These are phyloP conservation scores for Sutorius australiensis DNA, from an alignment of 768 basidiomycete genomes.

Conservation along the genomic window DNA sequence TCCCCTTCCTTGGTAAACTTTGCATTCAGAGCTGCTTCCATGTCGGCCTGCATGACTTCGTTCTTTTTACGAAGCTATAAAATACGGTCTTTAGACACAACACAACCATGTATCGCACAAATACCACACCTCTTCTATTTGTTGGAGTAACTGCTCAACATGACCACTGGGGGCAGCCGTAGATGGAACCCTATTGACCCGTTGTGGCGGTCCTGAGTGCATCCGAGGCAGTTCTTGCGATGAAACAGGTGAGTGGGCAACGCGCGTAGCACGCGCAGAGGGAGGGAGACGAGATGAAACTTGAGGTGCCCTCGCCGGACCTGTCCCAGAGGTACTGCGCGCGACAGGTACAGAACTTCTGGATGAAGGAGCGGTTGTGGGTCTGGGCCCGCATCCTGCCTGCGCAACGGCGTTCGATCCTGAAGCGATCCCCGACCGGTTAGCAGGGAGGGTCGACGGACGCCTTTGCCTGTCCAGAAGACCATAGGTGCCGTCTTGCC, in stretches of 20 bases:
- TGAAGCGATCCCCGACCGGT: slow-evolving; percentile 10
- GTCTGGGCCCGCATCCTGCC: slow-evolving; percentile 7
- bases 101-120: slow-evolving; percentile 2
- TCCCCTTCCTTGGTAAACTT: slow-evolving; percentile 67
- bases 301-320: slow-evolving; percentile 5
- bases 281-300: slow-evolving; percentile 12
- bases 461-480: slow-evolving; percentile 29
- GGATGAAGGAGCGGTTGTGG: slow-evolving; percentile 8
- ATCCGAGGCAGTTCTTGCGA: slow-evolving; percentile 20
- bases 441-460: slow-evolving; percentile 11
- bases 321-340: slow-evolving; percentile 11
- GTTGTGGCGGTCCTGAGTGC: slow-evolving; percentile 12
- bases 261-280: slow-evolving; percentile 12
- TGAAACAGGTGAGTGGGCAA: slow-evolving; percentile 10
- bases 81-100: slow-evolving; percentile 9
- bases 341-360: slow-evolving; percentile 11
- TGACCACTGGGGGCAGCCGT: neutral
- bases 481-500: slow-evolving; percentile 54
- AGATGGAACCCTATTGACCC: slow-evolving; percentile 3
- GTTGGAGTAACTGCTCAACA: slow-evolving; percentile 25
- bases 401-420: slow-evolving; percentile 8
- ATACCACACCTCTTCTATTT: slow-evolving; percentile 47
- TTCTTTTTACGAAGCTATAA: slow-evolving; percentile 52
- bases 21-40: slow-evolving; percentile 47
- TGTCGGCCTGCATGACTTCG: slow-evolving; percentile 38